These are phyloP conservation scores for Phytophthora rubi DNA, from an alignment of 352 stramenopile genomes.

Conservation along the genomic window DNA sequence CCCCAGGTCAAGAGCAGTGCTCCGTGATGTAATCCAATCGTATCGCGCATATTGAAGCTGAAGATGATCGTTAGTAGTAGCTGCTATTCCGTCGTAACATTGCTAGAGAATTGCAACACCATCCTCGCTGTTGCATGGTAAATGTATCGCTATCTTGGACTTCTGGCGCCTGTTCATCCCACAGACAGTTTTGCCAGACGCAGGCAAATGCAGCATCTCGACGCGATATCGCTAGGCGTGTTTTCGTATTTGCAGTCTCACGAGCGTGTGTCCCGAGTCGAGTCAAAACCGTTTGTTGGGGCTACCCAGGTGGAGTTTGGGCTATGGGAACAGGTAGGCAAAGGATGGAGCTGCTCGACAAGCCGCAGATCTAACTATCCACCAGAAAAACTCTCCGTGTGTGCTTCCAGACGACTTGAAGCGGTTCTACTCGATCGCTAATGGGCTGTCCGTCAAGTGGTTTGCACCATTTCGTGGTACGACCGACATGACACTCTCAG, in stretches of 20 bases:
- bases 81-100: constrained; percentile 27
- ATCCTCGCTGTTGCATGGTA: background rate
- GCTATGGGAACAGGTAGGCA: constrained; percentile 71
- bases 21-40: constrained; percentile 60
- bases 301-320: constrained; percentile 55
- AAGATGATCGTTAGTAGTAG: constrained; percentile 26
- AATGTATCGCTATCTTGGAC: constrained; percentile 22
- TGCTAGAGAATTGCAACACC: constrained; percentile 34
- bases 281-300: constrained; percentile 60
- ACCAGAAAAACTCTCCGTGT: constrained; percentile 64
- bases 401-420: constrained; percentile 69
- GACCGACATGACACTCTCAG: background rate
- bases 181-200: background rate
- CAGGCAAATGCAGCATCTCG: constrained; percentile 41
- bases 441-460: constrained; percentile 80
- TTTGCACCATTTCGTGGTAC: constrained; percentile 60
- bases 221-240: constrained; percentile 72
- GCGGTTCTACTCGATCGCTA: constrained; percentile 71
- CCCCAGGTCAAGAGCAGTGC: constrained; percentile 77
- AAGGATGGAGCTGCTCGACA: background rate
- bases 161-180: constrained; percentile 25
- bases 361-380: background rate
- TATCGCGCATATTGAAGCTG: constrained; percentile 13
- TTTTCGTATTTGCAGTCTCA: constrained; percentile 77
- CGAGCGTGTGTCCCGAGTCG: constrained; percentile 54